Percentiles rank a stretch among this genome's conserved stretches.
These are phyloP conservation scores for Eucalyptus albens DNA, from an alignment of 345 rosid genomes.

Conservation along the genomic window DNA sequence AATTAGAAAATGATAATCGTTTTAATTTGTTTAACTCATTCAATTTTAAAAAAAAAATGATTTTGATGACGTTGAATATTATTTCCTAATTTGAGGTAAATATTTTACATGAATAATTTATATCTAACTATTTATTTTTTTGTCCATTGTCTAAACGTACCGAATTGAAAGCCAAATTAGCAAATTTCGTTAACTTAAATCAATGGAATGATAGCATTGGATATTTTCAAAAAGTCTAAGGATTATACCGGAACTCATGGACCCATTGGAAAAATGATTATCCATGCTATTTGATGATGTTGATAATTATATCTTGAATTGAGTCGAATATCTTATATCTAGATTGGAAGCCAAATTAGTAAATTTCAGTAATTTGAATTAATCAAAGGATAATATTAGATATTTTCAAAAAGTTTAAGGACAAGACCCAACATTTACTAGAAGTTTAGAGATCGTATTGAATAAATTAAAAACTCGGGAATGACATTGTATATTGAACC, in stretches of 20 bases:
- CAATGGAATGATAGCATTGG: background rate
- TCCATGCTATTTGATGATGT: too few relatives aligned
- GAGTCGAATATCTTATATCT: too few relatives aligned
- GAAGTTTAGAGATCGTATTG: fast-evolving
- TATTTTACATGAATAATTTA: background rate
- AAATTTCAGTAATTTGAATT: background rate
- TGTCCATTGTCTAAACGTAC: background rate
- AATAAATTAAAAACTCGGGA: fast-evolving
- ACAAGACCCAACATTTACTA: fast-evolving
- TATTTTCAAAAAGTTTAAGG: fast-evolving
- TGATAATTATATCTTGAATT: too few relatives aligned
- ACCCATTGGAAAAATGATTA: too few relatives aligned
- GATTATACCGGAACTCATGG: too few relatives aligned
- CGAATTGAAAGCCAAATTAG: background rate
- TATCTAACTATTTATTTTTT: background rate
- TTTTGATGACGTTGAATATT: background rate
- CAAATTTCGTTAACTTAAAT: background rate
- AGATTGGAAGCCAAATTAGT: background rate
- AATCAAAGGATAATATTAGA: background rate
- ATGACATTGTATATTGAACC: fast-evolving
- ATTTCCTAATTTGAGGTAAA: background rate
- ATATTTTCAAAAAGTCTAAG: background rate
- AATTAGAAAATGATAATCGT: background rate
- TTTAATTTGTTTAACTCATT: background rate
- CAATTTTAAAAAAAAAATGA: background rate